Base-by-base conservation (phyloP, 2,329 filamentous ascomycete species). In the Zymoseptoria brevis region DNA sequence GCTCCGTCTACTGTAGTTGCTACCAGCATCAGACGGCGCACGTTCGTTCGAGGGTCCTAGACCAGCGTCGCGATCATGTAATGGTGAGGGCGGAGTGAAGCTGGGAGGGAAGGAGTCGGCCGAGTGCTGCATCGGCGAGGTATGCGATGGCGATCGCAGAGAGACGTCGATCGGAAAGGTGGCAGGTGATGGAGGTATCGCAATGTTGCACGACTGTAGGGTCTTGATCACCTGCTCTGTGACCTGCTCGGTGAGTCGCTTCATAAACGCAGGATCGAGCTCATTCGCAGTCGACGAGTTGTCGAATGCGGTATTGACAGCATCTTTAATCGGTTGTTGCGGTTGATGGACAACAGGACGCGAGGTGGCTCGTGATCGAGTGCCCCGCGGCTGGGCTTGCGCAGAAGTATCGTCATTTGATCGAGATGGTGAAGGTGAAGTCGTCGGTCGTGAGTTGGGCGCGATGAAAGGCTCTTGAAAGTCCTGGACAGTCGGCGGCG, bases 201-300 rank as follows among this genome's bases (percentile, higher is more conserved):
- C 55, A 19, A 67, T 35, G 59, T 65, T 68, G 60, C 64, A 64
- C 22, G 59, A 61, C 57, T 71, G 64, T 22, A 71, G 57, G 29
- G 66, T 64, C 61, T 71, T 76, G 66, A 77, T 77, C 35, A 80
- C 77, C 59, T 85, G 81, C 69, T 83, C 79, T 1, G 82, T 81
- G 24, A 84, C 79, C 58, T 76, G 80, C 57, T 80, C 78, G 1
- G 81, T 85, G 64, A 87, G 83, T 61, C 84, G 80, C 53, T 82
- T 80, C 55, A 87, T 78, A 21, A 87, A 74, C 7, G 84, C 81
- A 1, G 83, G 83, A 55, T 84, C 80, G 11, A 87, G 73, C 48
- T 79, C 77, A 59, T 75, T 76, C 19, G 76, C 72, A 8, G 77
- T 72, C 49, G 80, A 75, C 9, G 79, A 75, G 55, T 78, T 77